Evolutionary conservation across 202 grass and related monocot species (phyloP).

Genomic region (Elaeis oleifera): DNA sequence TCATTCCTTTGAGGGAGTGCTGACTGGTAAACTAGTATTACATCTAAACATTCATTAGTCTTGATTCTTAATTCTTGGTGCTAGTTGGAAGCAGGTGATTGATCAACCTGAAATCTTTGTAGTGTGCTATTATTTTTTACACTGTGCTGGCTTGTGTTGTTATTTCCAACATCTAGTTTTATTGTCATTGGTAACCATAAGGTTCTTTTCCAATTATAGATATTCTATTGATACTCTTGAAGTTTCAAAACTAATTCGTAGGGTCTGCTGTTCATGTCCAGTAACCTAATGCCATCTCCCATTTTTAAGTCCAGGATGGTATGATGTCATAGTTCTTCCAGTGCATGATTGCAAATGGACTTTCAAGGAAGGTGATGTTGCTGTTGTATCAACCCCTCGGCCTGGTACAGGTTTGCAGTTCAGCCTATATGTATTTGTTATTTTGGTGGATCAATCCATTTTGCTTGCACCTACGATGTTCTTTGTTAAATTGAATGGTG

Average conservation of each 20-base stretch:
- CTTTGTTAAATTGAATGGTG: no score
- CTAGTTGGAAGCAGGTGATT: neutral
- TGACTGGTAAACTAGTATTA: slow-evolving; percentile 2
- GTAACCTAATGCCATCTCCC: slow-evolving; percentile 14
- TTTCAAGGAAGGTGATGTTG: slow-evolving; percentile 98
- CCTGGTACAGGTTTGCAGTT: slow-evolving; percentile 63
- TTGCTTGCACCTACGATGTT: slow-evolving; percentile 1
- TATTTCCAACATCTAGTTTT: no score
- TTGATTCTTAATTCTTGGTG: neutral
- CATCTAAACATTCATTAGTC: slow-evolving; percentile 1
- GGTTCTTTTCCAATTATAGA: no score
- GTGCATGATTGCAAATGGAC: slow-evolving; percentile 84
- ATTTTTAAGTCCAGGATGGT: slow-evolving; percentile 64
- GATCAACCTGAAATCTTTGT: neutral
- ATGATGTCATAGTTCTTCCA: slow-evolving; percentile 75
- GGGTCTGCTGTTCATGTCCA: slow-evolving; percentile 10
- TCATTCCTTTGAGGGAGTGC: neutral
- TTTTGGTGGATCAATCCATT: slow-evolving; percentile 4
- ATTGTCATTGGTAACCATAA: no score
- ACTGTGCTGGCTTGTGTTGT: no score
- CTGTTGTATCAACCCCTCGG: slow-evolving; percentile 65
- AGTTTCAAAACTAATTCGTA: neutral
- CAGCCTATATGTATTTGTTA: neutral
- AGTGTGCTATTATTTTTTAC: no score
- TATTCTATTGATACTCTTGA: no score